Base-by-base conservation (phyloP, 495 filamentous ascomycete genomes). In the Daldinia vernicosa region DNA sequence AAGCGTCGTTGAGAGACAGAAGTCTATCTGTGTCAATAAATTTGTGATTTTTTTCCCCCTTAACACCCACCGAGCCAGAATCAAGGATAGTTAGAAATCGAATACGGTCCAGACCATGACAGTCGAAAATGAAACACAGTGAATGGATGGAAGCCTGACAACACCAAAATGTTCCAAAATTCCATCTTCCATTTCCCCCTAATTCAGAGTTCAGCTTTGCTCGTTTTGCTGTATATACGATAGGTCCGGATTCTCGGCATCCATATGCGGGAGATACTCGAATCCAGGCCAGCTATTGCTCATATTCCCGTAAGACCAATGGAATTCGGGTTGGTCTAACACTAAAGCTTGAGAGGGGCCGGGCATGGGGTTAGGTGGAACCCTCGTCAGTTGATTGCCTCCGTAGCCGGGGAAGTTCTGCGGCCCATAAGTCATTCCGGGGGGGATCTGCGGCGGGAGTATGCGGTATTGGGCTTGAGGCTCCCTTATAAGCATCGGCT, bases 131-230 rank as follows among this genome's bases (percentile, higher is more conserved):
- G 12, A 35, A 35, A 35, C 12, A 14, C 1, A 35, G 4, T 4
- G 11, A 14, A 14, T 35, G 12, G 3, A 14, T 35, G 12, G 3
- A 12, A 35, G 4, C 12, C 6, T 4, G 3, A 47, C 22, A 47
- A 47, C 22, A n/a, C 0, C 15, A 47, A 37, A 28, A 81, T 76
- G 22, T 50, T 15, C 4, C 4, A 24, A 24, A 27, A 14, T 2
- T 12, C 11, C 24, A 4, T 14, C 50, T 14, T 52, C 50, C 5
- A 14, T 8, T 5, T 2, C 24, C 50, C 24, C 7, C 19, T 27
- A 6, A 6, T 24, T 15, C 50, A 7, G 50, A 8, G 2, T 17
- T 71, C 24, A 58, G 53, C 32, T 57, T 11, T 52, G 54, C 7
- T 66, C 39, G 32, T 66, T 52, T 22, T 59, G 53, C 22, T 33